Evolutionary conservation across 345 rosid genomes (phyloP).

Genomic region (Nephelium lappaceum): DNA sequence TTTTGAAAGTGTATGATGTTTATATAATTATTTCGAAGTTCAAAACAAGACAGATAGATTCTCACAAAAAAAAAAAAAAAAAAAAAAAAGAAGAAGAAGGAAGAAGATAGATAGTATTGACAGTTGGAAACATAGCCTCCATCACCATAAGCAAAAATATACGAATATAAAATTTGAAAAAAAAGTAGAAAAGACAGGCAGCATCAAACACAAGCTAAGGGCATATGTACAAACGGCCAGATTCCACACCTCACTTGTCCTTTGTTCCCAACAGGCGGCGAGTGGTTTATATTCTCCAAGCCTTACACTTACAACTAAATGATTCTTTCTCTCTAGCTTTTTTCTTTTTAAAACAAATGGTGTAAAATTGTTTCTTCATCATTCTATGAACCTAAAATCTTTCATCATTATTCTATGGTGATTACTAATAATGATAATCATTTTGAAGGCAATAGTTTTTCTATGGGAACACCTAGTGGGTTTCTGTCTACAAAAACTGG

Average conservation of each 20-base stretch:
- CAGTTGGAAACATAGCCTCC: background rate
- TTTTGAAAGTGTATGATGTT: background rate
- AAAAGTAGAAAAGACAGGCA: background rate
- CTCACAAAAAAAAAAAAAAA: too few species aligned
- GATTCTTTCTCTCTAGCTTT: background rate
- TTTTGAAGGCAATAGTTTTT: background rate
- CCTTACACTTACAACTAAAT: background rate
- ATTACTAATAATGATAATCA: background rate
- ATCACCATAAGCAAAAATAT: background rate
- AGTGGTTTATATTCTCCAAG: constrained; percentile 8
- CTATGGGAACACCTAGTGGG: background rate
- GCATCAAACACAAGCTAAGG: constrained; percentile 8
- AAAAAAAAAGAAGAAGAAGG: too few species aligned
- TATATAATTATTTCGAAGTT: too few species aligned
- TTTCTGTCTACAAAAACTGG: background rate
- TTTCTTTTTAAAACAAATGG: background rate
- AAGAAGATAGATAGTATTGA: background rate
- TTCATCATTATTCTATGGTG: background rate
- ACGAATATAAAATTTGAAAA: background rate
- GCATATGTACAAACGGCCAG: constrained; percentile 1
- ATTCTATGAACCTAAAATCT: background rate
- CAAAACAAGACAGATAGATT: background rate
- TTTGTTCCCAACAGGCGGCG: constrained; percentile 2
- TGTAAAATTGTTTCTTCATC: background rate
- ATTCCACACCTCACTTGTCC: constrained; percentile 8